Percentiles rank a stretch among this genome's conserved stretches.
phyloP scores from a whole-genome alignment of 176 grass and related monocot species.

The Tillandsia leiboldiana region DNA sequence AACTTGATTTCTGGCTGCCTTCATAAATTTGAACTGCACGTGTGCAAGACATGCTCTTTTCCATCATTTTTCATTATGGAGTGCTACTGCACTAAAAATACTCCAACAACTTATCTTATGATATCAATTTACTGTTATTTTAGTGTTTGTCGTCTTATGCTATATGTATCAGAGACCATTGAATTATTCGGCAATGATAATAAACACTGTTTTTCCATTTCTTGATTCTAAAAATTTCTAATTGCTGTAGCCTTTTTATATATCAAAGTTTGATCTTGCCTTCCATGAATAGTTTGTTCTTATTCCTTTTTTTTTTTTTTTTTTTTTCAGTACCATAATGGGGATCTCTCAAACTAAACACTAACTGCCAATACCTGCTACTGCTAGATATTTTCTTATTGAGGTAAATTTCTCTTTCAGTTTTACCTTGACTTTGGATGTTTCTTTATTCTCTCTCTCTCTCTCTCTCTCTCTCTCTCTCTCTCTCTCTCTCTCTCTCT shows the following conservation, averaged over 20 bases:
- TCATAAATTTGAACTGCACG: too few species aligned
- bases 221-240: not conserved
- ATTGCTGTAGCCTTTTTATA: not conserved
- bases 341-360: constrained; percentile 45
- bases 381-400: not conserved
- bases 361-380: not conserved
- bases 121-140: too few species aligned
- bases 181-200: too few species aligned
- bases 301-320: not conserved
- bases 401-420: not conserved
- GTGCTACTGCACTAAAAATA: too few species aligned
- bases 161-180: too few species aligned
- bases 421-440: not conserved
- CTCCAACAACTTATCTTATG: too few species aligned
- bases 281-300: not conserved
- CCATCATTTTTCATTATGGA: too few species aligned
- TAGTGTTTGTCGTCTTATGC: too few species aligned
- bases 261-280: not conserved
- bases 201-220: not conserved
- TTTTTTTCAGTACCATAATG: constrained; percentile 56
- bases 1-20: too few species aligned
- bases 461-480: too few species aligned
- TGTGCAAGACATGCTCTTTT: too few species aligned
- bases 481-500: too few species aligned
- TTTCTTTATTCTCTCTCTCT: not conserved